Conservation (phyloP, 495 filamentous ascomycete species). For the Neurospora terricola region DNA sequence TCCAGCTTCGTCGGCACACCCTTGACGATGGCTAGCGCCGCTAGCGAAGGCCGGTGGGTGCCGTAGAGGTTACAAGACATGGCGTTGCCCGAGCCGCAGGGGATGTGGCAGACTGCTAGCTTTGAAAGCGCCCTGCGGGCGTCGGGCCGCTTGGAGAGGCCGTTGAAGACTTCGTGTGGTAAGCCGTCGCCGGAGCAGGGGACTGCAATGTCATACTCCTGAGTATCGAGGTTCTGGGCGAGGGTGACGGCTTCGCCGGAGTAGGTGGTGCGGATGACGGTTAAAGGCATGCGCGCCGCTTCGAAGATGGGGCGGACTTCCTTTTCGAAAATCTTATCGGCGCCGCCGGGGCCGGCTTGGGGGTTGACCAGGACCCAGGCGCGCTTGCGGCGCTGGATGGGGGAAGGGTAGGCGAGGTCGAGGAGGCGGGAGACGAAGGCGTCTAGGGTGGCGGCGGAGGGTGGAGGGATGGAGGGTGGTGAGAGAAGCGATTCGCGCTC, state of each 20-base stretch:
- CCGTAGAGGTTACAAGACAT: slow-evolving; percentile 87
- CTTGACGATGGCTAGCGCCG: slow-evolving; percentile 76
- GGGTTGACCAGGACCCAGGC: slow-evolving; percentile 88
- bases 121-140: slow-evolving; percentile 63
- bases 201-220: slow-evolving; percentile 71
- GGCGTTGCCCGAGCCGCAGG: slow-evolving; percentile 88
- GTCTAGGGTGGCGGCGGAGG: slow-evolving; percentile 23
- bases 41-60: slow-evolving; percentile 62
- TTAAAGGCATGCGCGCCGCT: slow-evolving; percentile 67
- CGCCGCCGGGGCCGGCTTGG: slow-evolving; percentile 74
- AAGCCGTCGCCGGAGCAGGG: slow-evolving; percentile 90
- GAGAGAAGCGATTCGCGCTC: slow-evolving; percentile 51
- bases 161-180: slow-evolving; percentile 92
- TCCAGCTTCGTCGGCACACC: slow-evolving; percentile 73
- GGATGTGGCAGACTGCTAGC: slow-evolving; percentile 80
- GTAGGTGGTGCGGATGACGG: slow-evolving; percentile 64
- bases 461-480: slow-evolving; percentile 45
- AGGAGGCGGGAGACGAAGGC: slow-evolving; percentile 47
- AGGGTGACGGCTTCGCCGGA: slow-evolving; percentile 72
- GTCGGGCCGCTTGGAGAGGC: slow-evolving; percentile 64
- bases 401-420: slow-evolving; percentile 55
- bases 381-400: slow-evolving; percentile 58
- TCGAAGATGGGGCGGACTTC: slow-evolving; percentile 76
- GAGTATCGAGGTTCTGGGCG: slow-evolving; percentile 65
- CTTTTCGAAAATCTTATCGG: slow-evolving; percentile 60